These are phyloP conservation scores for Fusarium oligoseptatum DNA, from an alignment of 2,329 filamentous ascomycete genomes.

Conservation along the genomic window DNA sequence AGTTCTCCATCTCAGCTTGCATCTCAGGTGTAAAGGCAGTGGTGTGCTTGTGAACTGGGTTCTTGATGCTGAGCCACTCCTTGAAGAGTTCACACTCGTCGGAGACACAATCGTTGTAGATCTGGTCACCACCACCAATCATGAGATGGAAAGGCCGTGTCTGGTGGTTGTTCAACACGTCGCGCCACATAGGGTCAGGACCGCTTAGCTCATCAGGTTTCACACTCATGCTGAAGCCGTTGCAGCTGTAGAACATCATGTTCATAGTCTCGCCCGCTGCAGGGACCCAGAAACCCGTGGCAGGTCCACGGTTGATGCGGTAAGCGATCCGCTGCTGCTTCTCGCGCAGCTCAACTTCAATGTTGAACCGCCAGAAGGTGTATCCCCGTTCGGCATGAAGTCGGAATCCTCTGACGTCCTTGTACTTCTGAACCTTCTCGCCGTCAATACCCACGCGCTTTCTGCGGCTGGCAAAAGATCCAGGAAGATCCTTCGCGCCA, in stretches of 20 bases:
- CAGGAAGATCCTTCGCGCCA: slow-evolving; percentile 62
- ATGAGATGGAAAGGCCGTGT: slow-evolving; percentile 96
- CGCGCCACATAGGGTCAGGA: slow-evolving; percentile 96
- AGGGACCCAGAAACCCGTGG: slow-evolving; percentile 95
- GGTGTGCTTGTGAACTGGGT: slow-evolving; percentile 82
- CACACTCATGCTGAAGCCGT: slow-evolving; percentile 88
- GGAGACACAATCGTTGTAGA: slow-evolving; percentile 92
- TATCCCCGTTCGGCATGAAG: slow-evolving; percentile 87
- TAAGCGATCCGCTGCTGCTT: slow-evolving; percentile 91
- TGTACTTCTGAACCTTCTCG: slow-evolving; percentile 84
- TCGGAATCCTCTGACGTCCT: slow-evolving; percentile 84
- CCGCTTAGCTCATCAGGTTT: slow-evolving; percentile 87
- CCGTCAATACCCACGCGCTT: slow-evolving; percentile 75
- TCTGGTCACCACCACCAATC: slow-evolving; percentile 96
- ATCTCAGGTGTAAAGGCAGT: slow-evolving; percentile 83
- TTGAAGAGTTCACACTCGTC: slow-evolving; percentile 81
- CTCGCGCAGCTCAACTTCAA: slow-evolving; percentile 87
- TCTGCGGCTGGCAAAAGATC: slow-evolving; percentile 67
- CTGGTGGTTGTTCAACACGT: slow-evolving; percentile 93
- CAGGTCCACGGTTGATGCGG: slow-evolving; percentile 91
- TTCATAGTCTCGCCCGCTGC: slow-evolving; percentile 90
- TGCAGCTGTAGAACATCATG: slow-evolving; percentile 98
- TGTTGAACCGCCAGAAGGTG: slow-evolving; percentile 97
- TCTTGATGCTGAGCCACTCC: slow-evolving; percentile 86
- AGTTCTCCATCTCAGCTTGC: slow-evolving; percentile 88